Evolutionary conservation across 2,329 filamentous ascomycete genomes (phyloP).

Genomic region (Orbilia quercus): DNA sequence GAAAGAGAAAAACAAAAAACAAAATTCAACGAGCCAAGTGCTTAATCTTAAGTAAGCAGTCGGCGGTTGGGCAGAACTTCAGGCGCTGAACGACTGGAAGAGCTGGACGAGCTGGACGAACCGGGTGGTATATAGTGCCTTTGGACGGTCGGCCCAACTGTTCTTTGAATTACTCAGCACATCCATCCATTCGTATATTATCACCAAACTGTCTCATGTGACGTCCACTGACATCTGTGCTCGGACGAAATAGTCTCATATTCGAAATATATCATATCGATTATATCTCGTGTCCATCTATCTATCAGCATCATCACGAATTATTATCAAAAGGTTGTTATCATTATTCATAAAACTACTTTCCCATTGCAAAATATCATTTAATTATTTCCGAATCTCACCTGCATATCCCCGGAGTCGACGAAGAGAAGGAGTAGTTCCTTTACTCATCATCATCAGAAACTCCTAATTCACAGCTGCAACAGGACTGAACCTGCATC

Average conservation of each 20-base stretch:
- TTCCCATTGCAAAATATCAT: not conserved
- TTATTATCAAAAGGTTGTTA: not conserved
- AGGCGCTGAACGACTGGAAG: conserved; percentile 5
- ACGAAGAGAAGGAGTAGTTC: too few relatives aligned
- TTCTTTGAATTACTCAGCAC: conserved; percentile 44
- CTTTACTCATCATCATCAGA: conserved; percentile 38
- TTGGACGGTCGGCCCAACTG: conserved; percentile 39
- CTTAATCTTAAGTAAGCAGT: conserved; percentile 57
- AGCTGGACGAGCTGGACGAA: conserved; percentile 3
- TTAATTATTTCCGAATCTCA: conserved; percentile 8
- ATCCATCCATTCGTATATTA: not conserved
- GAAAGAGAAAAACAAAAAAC: too few relatives aligned
- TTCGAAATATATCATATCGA: too few relatives aligned
- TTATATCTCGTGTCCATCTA: too few relatives aligned
- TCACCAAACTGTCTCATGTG: too few relatives aligned
- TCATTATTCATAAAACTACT: not conserved
- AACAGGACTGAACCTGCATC: conserved; percentile 40
- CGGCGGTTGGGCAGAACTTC: conserved; percentile 52
- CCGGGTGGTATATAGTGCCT: conserved; percentile 34
- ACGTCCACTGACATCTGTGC: too few relatives aligned
- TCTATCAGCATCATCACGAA: not conserved
- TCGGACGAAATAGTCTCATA: too few relatives aligned
- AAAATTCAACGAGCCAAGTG: conserved; percentile 42
- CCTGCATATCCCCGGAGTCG: conserved; percentile 7
- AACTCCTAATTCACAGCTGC: conserved; percentile 13